These are phyloP conservation scores for Zea luxurians DNA, from an alignment of 176 grass and related monocot species.

Conservation along the genomic window DNA sequence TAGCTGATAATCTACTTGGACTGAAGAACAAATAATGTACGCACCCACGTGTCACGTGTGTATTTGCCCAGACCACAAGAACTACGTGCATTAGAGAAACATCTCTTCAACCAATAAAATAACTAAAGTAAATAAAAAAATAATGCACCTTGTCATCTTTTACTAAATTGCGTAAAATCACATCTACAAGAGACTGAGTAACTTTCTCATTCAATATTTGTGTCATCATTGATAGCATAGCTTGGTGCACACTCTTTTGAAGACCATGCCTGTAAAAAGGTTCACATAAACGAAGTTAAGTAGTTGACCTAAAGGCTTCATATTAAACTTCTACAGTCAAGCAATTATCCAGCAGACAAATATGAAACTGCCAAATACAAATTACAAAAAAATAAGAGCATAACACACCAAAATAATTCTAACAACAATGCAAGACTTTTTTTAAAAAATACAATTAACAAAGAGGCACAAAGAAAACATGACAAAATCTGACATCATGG, in stretches of 20 bases:
- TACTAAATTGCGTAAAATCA: conserved; percentile 79
- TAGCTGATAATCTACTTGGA: conserved; percentile 30
- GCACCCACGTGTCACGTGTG: conserved; percentile 7
- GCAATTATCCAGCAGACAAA: background rate
- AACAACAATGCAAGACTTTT: background rate
- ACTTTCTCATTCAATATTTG: conserved; percentile 84
- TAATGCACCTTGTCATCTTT: conserved; percentile 77
- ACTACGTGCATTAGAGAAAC: conserved; percentile 29
- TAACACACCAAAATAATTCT: background rate
- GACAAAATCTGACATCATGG: background rate
- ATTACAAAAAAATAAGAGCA: background rate
- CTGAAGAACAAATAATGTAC: conserved; percentile 22
- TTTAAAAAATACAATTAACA: background rate
- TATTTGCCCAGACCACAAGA: conserved; percentile 9
- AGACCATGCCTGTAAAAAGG: conserved; percentile 66
- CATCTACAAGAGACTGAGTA: conserved; percentile 71
- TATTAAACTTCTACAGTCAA: conserved; percentile 7
- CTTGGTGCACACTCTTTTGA: conserved; percentile 68
- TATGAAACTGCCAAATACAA: conserved; percentile 6
- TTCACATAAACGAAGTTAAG: conserved; percentile 19
- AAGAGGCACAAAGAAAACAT: background rate
- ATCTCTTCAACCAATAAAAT: conserved; percentile 24
- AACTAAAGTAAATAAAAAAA: conserved; percentile 13
- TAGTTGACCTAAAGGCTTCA: conserved; percentile 1
- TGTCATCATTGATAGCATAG: conserved; percentile 79